These are phyloP conservation scores for Exophiala viscosa DNA, from an alignment of 2,329 filamentous ascomycete species.

Conservation along the genomic window DNA sequence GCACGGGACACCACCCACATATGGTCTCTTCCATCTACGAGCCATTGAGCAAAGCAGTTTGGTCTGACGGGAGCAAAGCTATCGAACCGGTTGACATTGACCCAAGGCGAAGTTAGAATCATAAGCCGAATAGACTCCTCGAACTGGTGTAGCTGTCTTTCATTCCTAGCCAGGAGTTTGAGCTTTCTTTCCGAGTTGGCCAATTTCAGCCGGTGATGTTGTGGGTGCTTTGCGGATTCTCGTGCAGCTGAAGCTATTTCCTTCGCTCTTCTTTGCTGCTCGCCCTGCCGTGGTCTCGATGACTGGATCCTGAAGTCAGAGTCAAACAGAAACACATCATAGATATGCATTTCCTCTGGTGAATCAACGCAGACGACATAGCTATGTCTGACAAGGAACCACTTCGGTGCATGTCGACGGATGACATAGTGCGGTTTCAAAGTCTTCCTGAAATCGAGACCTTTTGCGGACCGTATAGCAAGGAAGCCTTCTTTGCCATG, in stretches of 20 bases:
- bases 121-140: conserved; percentile 89
- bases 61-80: conserved; percentile 89
- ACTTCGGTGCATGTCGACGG: conserved; percentile 81
- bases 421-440: conserved; percentile 64
- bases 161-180: conserved; percentile 85
- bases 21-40: conserved; percentile 94
- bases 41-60: conserved; percentile 88
- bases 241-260: conserved; percentile 65
- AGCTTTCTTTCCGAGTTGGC: conserved; percentile 88
- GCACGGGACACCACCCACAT: conserved; percentile 99
- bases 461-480: conserved; percentile 86
- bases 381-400: conserved; percentile 96
- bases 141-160: conserved; percentile 84
- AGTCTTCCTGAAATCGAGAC: conserved; percentile 77
- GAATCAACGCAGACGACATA: conserved; percentile 99
- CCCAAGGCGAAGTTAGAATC: conserved; percentile 78
- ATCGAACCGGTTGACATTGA: conserved; percentile 76
- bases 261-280: conserved; percentile 44
- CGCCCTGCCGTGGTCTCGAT: conserved; percentile 47
- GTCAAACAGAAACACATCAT: conserved; percentile 97
- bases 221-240: conserved; percentile 55
- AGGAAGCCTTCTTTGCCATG: conserved; percentile 96
- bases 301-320: conserved; percentile 73
- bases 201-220: conserved; percentile 85
- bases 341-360: conserved; percentile 97